Conservation (phyloP, 2,329 filamentous ascomycete species). For the Metarhizium brunneum region DNA sequence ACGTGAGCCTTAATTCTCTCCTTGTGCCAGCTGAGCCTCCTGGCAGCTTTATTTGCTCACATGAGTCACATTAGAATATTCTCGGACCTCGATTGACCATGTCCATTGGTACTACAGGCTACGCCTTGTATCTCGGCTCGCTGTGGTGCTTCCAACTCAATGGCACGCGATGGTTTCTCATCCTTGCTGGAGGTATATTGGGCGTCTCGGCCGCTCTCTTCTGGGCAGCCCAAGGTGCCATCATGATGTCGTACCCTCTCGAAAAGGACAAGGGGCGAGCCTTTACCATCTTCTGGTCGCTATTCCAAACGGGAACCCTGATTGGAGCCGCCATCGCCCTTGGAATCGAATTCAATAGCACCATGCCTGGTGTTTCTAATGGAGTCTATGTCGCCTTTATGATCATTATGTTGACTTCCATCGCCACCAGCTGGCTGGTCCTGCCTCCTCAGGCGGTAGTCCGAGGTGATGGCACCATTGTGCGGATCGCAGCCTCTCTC, state of each 20-base stretch:
- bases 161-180: conserved; percentile 4
- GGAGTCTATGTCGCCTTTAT: conserved; percentile 5
- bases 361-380: conserved; percentile 2
- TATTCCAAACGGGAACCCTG: conserved; percentile 86
- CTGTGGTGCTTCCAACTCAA: conserved; percentile 6
- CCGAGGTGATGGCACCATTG: conserved; percentile 7
- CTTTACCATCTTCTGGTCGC: conserved; percentile 88
- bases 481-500: conserved; percentile 5
- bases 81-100: conserved; percentile 3
- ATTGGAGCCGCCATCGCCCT: conserved; percentile 47
- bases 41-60: neutral
- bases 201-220: conserved; percentile 70
- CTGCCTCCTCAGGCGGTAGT: conserved; percentile 8
- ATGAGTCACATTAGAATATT: neutral
- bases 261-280: conserved; percentile 77
- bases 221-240: conserved; percentile 73
- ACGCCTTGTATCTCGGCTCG: conserved; percentile 6
- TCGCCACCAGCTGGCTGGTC: conserved; percentile 9
- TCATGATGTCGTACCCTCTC: conserved; percentile 82
- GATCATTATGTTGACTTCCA: conserved; percentile 9
- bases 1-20: neutral
- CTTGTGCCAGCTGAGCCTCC: neutral
- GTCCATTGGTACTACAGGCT: conserved; percentile 5
- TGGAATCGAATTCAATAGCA: conserved; percentile 5
- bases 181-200: conserved; percentile 66